A percentile compares a stretch with the other conserved stretches of the same genome.
phyloP scores from a whole-genome alignment of 2,329 filamentous ascomycete genomes.

The Beauveria australis region DNA sequence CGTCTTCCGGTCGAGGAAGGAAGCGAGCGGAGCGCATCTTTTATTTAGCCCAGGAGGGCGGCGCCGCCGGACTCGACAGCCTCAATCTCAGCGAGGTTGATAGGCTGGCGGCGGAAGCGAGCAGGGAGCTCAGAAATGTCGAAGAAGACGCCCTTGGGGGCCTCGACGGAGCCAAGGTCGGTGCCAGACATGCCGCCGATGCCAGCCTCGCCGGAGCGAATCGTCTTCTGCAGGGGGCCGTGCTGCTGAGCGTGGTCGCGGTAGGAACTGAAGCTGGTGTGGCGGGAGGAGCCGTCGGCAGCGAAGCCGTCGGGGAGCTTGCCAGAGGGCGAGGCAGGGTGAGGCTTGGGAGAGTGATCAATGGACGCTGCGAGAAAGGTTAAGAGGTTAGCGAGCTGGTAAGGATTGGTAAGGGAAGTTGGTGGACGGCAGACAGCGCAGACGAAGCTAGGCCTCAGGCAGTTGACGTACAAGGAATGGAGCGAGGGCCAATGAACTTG shows the following conservation, averaged over 20 bases:
- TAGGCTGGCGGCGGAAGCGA: conserved; percentile 69
- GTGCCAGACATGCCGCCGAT: conserved; percentile 58
- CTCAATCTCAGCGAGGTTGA: conserved; percentile 82
- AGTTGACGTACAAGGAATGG: conserved; percentile 43
- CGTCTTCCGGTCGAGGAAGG: background rate
- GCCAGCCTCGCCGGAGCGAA: conserved; percentile 30
- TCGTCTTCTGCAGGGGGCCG: conserved; percentile 59
- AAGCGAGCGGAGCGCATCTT: background rate
- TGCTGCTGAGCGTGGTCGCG: conserved; percentile 72
- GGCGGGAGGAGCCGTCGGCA: conserved; percentile 31
- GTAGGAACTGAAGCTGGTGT: conserved; percentile 65
- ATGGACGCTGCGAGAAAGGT: conserved; percentile 48
- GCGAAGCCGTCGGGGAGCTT: conserved; percentile 50
- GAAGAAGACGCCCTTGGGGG: conserved; percentile 70
- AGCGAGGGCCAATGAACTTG: conserved; percentile 53
- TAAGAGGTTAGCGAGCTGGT: conserved; percentile 15
- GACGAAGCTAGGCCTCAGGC: background rate
- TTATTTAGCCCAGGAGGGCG: conserved; percentile 37
- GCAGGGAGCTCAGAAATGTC: conserved; percentile 81
- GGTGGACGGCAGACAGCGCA: background rate
- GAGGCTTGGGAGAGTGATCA: conserved; percentile 65
- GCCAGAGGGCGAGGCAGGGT: conserved; percentile 62
- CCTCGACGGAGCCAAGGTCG: conserved; percentile 62
- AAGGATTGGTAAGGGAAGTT: background rate
- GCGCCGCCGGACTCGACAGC: conserved; percentile 91